A percentile compares a stretch with the other conserved stretches of the same genome.
phyloP scores from a whole-genome alignment of 129 eudicot genomes.

The Chrysanthemum seticuspe region DNA sequence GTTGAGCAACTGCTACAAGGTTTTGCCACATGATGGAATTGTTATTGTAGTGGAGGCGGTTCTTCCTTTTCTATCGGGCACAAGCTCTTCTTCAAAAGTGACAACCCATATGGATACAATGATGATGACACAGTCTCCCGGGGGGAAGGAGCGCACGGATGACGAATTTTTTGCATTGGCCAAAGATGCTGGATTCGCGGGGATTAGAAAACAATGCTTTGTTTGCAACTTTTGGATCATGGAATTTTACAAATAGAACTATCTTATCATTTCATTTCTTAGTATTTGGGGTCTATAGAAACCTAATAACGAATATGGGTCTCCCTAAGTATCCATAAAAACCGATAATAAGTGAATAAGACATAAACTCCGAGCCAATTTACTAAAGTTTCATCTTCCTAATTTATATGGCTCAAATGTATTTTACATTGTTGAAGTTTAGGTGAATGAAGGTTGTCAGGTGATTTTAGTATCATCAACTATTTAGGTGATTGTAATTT shows the following conservation, averaged over 20 bases:
- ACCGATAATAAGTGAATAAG: too few relatives aligned
- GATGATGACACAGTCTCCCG: slow-evolving; percentile 18
- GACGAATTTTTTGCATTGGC: not conserved
- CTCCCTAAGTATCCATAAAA: too few relatives aligned
- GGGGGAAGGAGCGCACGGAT: slow-evolving; percentile 32
- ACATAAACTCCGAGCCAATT: too few relatives aligned
- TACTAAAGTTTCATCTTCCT: too few relatives aligned
- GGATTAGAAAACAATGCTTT: not conserved
- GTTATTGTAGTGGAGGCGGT: slow-evolving; percentile 41
- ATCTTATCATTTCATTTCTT: too few relatives aligned
- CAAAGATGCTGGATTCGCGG: not conserved
- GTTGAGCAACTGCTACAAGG: slow-evolving; percentile 46
- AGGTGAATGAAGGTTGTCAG: too few relatives aligned
- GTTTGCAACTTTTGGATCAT: not conserved
- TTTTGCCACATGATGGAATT: slow-evolving; percentile 46
- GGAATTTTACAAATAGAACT: not conserved
- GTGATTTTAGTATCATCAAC: too few relatives aligned
- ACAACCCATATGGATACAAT: slow-evolving; percentile 24
- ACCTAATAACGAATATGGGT: too few relatives aligned
- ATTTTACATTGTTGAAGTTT: too few relatives aligned
- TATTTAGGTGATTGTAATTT: not conserved
- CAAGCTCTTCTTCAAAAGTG: not conserved
- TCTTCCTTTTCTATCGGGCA: slow-evolving; percentile 27
- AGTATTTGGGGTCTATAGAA: too few relatives aligned
- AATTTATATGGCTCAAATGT: too few relatives aligned